These are phyloP conservation scores for Penicillium soppii DNA, from an alignment of 495 filamentous ascomycete species.

Conservation along the genomic window DNA sequence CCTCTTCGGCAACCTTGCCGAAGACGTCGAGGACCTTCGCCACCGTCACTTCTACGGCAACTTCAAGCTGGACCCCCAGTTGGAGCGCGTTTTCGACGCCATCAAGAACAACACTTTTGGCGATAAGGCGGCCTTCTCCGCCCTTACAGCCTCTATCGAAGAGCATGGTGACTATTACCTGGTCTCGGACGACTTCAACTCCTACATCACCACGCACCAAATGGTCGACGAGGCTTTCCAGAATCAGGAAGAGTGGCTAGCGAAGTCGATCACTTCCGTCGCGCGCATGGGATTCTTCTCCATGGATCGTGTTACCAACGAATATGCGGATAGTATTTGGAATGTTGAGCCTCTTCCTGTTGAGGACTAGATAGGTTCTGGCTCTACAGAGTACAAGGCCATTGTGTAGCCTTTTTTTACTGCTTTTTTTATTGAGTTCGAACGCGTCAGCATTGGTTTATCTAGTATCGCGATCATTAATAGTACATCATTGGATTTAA, in stretches of 20 bases:
- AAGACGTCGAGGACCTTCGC: constrained; percentile 95
- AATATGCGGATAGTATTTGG: constrained; percentile 98
- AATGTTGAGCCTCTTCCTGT: constrained; percentile 76
- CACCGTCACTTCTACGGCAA: constrained; percentile 82
- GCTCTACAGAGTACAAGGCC: not conserved
- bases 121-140: constrained; percentile 68
- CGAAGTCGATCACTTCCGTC: constrained; percentile 84
- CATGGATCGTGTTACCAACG: constrained; percentile 92
- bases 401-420: not conserved
- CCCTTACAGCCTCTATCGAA: constrained; percentile 76
- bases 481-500: not conserved
- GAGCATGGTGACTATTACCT: constrained; percentile 97
- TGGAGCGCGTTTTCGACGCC: constrained; percentile 76
- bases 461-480: not conserved
- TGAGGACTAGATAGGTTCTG: constrained; percentile 18
- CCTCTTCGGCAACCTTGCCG: constrained; percentile 93
- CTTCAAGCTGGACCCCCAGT: constrained; percentile 72
- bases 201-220: constrained; percentile 84
- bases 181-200: constrained; percentile 94
- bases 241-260: constrained; percentile 88
- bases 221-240: constrained; percentile 88
- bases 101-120: constrained; percentile 81
- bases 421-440: not conserved
- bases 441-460: not conserved
- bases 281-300: constrained; percentile 96